Base-by-base conservation (phyloP, 495 filamentous ascomycete genomes). In the Aspergillus affinis region DNA sequence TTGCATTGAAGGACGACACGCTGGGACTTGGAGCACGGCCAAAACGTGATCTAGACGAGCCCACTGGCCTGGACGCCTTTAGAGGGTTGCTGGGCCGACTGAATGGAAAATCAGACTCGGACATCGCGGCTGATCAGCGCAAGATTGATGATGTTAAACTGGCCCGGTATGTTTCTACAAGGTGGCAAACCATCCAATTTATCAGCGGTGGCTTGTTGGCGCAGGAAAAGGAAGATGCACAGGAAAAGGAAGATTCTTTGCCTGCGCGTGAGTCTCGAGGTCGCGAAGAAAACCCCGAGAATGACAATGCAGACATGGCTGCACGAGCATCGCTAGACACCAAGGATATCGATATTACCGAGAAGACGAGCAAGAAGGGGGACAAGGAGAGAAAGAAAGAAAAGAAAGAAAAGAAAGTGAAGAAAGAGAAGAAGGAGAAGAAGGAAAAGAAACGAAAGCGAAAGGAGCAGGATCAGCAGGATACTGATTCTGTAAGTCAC, bases 1-100 rank as follows among this genome's bases (percentile, higher is more conserved):
- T 96, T 30, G 71, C 82, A 19, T 71, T 97, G 45, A 96, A 95
- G 72, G 93, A 97, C 64, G 90, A 96, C 66, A 96, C 86, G 53
- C 82, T 94, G 15, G 93, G 93, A 4, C 80, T 98, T 19, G 93
- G 93, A 32, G 93, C 92, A 36, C 89, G 89, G 65, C 71, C 77
- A 15, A 86, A 84, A 53, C 81, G 78, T 49, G 84, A 85, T 53
- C 65, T 75, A n/a, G 77, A 80, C 51, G 84, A 88, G 54, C 88
- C 92, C 60, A 90, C 89, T 57, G 94, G 93, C 0, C 80, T 97
- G 13, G 88, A 92, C 64, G 88, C 83, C 4, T 91, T 97, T 62
- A 90, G 93, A 67, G 86, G 86, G 58, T 71, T 98, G 2, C 79
- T 98, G 19, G 93, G 94, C 50, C 81, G 93, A 51, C 75, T 98